A percentile compares a stretch with the other conserved stretches of the same genome.
Evolutionary conservation across 1,284 basidiomycete genomes (phyloP).

Genomic region (Fistulinella staudtii): DNA sequence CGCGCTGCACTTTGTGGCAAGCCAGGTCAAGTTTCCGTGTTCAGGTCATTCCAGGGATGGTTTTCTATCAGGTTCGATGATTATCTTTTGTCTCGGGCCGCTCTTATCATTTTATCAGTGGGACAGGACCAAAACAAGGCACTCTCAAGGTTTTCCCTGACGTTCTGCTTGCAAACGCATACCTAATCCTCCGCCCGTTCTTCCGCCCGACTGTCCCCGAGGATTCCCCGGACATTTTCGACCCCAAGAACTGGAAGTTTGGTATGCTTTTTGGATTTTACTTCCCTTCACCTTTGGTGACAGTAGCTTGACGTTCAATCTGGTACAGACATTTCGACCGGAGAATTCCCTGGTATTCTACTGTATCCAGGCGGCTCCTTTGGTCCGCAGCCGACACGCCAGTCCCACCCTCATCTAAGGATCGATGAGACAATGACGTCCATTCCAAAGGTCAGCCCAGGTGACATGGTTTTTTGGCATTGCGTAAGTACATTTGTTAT

Average conservation of each 20-base stretch:
- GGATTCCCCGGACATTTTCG: conserved; percentile 43
- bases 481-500: conserved; percentile 41
- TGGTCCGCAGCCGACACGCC: conserved; percentile 51
- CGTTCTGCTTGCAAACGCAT: conserved; percentile 70
- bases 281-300: neutral
- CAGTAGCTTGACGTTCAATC: neutral
- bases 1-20: conserved; percentile 58
- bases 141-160: conserved; percentile 79
- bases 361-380: conserved; percentile 40
- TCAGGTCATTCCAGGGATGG: conserved; percentile 82
- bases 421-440: conserved; percentile 73
- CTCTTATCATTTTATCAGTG: conserved; percentile 33
- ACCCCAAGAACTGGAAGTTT: conserved; percentile 67
- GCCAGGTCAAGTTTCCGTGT: conserved; percentile 61
- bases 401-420: conserved; percentile 63
- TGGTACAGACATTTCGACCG: conserved; percentile 45
- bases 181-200: conserved; percentile 81
- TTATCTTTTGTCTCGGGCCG: neutral
- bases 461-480: conserved; percentile 88
- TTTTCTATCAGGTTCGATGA: conserved; percentile 53
- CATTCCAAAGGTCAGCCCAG: conserved; percentile 69
- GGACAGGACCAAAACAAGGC: conserved; percentile 72
- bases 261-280: conserved; percentile 39
- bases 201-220: conserved; percentile 54
- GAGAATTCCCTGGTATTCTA: conserved; percentile 60